phyloP scores from a whole-genome alignment of 768 basidiomycete genomes.

The Termitomyces sp. region DNA sequence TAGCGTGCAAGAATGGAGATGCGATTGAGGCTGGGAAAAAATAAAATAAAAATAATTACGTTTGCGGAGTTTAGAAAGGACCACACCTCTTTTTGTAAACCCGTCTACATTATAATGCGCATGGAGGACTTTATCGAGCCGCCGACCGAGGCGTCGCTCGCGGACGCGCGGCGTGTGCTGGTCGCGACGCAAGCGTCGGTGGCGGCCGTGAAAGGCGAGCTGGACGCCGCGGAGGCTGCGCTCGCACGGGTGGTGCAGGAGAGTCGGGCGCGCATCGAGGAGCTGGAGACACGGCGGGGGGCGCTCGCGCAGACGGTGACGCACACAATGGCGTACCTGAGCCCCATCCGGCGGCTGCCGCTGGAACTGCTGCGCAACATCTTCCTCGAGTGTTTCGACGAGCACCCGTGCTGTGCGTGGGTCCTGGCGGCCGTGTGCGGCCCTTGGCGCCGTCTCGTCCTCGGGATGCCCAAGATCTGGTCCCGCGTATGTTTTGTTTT shows the following conservation, averaged over 20 bases:
- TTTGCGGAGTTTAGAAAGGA: too few species aligned
- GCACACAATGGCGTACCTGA: slow-evolving; percentile 58
- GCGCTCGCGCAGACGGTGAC: slow-evolving; percentile 43
- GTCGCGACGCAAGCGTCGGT: slow-evolving; percentile 26
- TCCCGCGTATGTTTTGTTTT: slow-evolving; percentile 53
- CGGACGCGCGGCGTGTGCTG: slow-evolving; percentile 47
- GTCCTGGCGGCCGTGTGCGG: slow-evolving; percentile 64
- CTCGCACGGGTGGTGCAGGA: slow-evolving; percentile 58
- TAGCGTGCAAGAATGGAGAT: slow-evolving; percentile 96
- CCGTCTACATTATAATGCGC: slow-evolving; percentile 3
- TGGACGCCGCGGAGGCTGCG: slow-evolving; percentile 46
- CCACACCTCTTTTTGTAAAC: too few species aligned
- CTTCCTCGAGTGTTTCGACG: slow-evolving; percentile 65
- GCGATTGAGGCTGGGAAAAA: slow-evolving; percentile 82
- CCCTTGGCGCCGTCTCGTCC: slow-evolving; percentile 59
- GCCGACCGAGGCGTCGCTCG: slow-evolving; percentile 50
- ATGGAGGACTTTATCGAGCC: slow-evolving; percentile 47
- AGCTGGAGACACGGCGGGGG: slow-evolving; percentile 45
- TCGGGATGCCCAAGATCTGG: slow-evolving; percentile 69
- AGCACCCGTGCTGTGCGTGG: slow-evolving; percentile 73
- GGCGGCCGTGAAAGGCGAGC: slow-evolving; percentile 36
- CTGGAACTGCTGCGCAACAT: slow-evolving; percentile 69
- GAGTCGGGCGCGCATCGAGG: slow-evolving; percentile 47
- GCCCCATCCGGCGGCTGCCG: slow-evolving; percentile 69
- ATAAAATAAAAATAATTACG: slow-evolving; percentile 19